Evolutionary conservation across 768 basidiomycete species (phyloP), one percentile per base, ranked within the genome.

Genomic region (Lanmaoa rubissima): DNA sequence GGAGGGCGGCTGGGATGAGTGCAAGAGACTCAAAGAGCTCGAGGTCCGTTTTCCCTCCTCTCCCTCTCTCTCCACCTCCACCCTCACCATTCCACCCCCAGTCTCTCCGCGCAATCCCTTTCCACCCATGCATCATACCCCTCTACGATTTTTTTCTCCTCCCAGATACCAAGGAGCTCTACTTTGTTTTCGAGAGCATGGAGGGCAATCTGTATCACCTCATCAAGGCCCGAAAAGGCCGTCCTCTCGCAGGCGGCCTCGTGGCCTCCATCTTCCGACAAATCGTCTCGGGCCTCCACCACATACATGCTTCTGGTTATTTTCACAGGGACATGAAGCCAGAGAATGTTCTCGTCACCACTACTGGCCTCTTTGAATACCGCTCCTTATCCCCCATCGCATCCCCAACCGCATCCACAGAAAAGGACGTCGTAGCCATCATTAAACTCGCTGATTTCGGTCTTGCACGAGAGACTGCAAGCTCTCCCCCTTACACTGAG

Each of bases 241-340:
- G 95, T 59, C 86, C 94, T 7, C 85, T 99, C 58, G 96, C 97
- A n/a, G 92, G 93, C 44, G 97, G 97, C 61, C 88, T 99, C 63
- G 89, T 96, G 59, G 91, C 94, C 24, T 92, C 90, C 65, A 94
- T 98, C 64, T 98, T 97, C 72, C 86, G 83, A 55, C 97, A 99
- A 74, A 90, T 95, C 66, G 85, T 92, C 44, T 78, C 84, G 16
- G 97, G 97, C 39, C 82, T 99, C 36, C 79, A 93, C 67, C 97
- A 99, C 73, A 93, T 98, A 62, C 97, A 99, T 73, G 71, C 79
- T 14, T 79, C 87, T 32, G 97, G 96, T 36, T 99, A 96, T 75
- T 99, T 99, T 74, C 97, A 99, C 74, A 91, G 97, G 48, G 97
- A 99, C 73, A 97, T 99, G 94, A 99, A 99, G 74, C 97, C 97